Base-by-base conservation (phyloP, 306 rosid species). In the Sicyos edulis region DNA sequence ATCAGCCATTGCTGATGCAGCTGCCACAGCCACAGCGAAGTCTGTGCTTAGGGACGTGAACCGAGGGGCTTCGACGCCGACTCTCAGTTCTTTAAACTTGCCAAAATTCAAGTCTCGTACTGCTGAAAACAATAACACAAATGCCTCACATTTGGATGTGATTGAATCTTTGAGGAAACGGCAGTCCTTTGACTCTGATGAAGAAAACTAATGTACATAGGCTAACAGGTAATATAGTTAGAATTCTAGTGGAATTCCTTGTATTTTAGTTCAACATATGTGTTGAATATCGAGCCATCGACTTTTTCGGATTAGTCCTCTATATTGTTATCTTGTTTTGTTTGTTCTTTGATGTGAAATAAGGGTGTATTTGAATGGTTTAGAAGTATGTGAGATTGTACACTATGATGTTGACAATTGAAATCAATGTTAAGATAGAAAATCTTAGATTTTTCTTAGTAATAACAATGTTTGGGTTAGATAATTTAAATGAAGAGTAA, bases 11-110 rank as follows among this genome's bases (percentile, higher is more conserved):
- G 96, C 96, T 20, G 91, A 86, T 78, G 96, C 86, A 1, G 89
- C 91, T 1, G 98, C 96, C 42, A 90, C 80, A 40, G 93, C 92
- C 76, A 85, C 81, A 10, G 96, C 89, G 6, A 88, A 91, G 83
- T 80, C 91, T 57, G 96, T 92, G 80, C 96, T 90, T 21, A 84
- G 77, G 84, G 96, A 92, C 72, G 84, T 92, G 64, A 90, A 86
- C 85, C 82, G 63, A 77, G 91, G 98, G 42, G 70, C 78, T 11
- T 70, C 55, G 59, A 83, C 98, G 22, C 96, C 96, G 2, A 83
- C 90, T 17, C 79, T 90, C 3, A 70, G 85, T 49, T 75, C 88
- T 76, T 22, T 86, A 52, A 82, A 68, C 16, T 79, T 85, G 80
- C 96, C 98, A 50, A 90, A 86, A 74, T 85, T 90, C 76, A 92